A percentile compares a stretch with the other conserved stretches of the same genome.
Evolutionary conservation across 768 basidiomycete genomes (phyloP).

Genomic region (Amanita subjunquillea): DNA sequence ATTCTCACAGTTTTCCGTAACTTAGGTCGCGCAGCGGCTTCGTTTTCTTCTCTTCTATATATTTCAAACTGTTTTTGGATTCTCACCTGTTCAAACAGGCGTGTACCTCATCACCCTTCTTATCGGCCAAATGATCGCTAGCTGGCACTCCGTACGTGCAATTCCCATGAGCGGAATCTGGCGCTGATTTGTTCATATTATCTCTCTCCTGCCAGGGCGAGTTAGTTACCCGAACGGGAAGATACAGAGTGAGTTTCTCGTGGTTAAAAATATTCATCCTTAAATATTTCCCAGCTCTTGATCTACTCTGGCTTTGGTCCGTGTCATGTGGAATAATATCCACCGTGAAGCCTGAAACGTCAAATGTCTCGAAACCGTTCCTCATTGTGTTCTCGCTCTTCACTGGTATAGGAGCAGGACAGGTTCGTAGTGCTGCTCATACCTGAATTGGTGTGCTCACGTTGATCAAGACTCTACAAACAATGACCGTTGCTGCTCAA

Average conservation of each 20-base stretch:
- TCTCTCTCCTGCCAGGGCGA: slow-evolving; percentile 31
- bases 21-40: slow-evolving; percentile 30
- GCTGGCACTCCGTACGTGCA: no score
- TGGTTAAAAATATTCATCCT: not conserved
- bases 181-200: no score
- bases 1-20: not conserved
- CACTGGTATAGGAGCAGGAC: not conserved
- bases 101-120: slow-evolving; percentile 23
- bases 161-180: no score
- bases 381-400: not conserved
- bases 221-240: slow-evolving; percentile 57
- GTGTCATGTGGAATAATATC: not conserved
- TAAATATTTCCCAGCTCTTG: no score
- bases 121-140: no score
- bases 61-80: slow-evolving; percentile 67
- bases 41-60: slow-evolving; percentile 53
- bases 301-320: no score
- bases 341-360: not conserved
- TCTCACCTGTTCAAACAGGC: slow-evolving; percentile 45
- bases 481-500: not conserved
- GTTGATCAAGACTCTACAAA: not conserved
- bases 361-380: not conserved
- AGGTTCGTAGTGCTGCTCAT: not conserved
- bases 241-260: slow-evolving; percentile 34
- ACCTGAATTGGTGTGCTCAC: not conserved